A percentile compares a stretch with the other conserved stretches of the same genome.
These are phyloP conservation scores for Pleurozium schreberi DNA, from an alignment of 225 moss, liverwort and hornwort species.

Conservation along the genomic window DNA sequence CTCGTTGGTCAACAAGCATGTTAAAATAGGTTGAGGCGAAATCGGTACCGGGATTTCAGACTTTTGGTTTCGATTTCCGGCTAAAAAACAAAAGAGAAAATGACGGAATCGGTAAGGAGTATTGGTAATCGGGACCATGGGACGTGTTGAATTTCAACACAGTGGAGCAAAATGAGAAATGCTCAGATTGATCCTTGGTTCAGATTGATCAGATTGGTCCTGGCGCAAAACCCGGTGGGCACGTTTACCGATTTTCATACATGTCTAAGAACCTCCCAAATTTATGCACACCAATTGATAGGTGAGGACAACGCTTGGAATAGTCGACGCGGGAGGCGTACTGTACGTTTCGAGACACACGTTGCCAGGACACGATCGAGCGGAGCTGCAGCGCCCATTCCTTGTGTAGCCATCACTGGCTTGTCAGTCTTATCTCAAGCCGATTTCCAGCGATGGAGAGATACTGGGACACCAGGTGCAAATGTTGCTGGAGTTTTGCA, in stretches of 20 bases:
- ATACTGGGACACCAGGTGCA: not conserved
- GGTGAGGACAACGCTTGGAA: not conserved
- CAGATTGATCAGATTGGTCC: no score
- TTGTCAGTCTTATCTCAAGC: not conserved
- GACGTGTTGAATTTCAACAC: not conserved
- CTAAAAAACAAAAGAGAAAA: not conserved
- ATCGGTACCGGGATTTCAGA: not conserved
- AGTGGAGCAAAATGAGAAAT: not conserved
- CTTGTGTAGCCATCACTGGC: no score
- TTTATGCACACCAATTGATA: not conserved
- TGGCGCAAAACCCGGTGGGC: not conserved
- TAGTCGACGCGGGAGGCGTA: not conserved
- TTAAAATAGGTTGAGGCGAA: no score
- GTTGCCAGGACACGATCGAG: not conserved
- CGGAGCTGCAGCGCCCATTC: not conserved
- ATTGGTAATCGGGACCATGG: not conserved
- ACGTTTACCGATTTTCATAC: not conserved
- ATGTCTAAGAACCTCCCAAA: not conserved
- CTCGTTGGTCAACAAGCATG: no score
- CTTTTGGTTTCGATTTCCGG: not conserved
- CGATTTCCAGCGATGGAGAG: not conserved
- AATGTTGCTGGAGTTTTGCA: not conserved
- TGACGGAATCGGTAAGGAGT: not conserved
- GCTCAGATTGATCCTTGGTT: not conserved
- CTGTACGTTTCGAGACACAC: not conserved